A percentile compares a stretch with the other conserved stretches of the same genome.
Evolutionary conservation across 495 filamentous ascomycete genomes (phyloP).

Genomic region (Trypethelium eluteriae): DNA sequence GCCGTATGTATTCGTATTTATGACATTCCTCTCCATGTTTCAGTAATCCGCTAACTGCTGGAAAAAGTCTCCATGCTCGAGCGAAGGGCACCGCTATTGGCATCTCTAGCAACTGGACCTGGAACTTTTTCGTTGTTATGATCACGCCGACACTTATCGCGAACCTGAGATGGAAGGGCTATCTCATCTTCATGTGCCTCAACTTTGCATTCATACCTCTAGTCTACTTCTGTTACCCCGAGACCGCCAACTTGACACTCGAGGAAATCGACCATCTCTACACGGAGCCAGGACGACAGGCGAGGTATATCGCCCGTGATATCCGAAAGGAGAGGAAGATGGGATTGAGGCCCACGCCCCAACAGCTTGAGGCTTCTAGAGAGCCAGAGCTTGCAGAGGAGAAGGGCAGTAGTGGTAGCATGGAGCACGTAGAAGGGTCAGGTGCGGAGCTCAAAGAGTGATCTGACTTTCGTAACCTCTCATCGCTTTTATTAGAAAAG

Average conservation of each 20-base stretch:
- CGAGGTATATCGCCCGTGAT: slow-evolving; percentile 2
- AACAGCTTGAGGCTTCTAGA: slow-evolving; percentile 4
- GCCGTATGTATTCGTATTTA: background rate
- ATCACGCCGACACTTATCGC: slow-evolving; percentile 31
- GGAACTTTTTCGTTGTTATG: slow-evolving; percentile 35
- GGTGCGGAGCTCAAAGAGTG: no score
- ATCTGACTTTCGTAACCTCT: background rate
- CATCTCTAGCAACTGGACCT: slow-evolving; percentile 41
- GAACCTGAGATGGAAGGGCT: slow-evolving; percentile 25
- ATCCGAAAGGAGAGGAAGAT: slow-evolving; percentile 10
- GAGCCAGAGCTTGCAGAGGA: background rate
- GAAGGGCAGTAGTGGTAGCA: background rate
- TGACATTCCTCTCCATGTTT: background rate
- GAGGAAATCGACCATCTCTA: slow-evolving; percentile 22
- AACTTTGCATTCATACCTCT: slow-evolving; percentile 38
- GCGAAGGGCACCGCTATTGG: slow-evolving; percentile 41
- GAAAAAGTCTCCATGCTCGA: slow-evolving; percentile 30
- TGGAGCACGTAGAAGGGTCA: background rate
- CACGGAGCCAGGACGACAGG: slow-evolving; percentile 3
- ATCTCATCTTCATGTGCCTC: slow-evolving; percentile 28
- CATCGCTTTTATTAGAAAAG: background rate
- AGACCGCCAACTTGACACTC: slow-evolving; percentile 23
- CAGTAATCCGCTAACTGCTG: background rate
- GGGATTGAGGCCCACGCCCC: background rate
- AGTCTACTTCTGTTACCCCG: slow-evolving; percentile 36